Evolutionary conservation across 2,329 filamentous ascomycete species (phyloP).

Genomic region (Aspergillus aculeatus): DNA sequence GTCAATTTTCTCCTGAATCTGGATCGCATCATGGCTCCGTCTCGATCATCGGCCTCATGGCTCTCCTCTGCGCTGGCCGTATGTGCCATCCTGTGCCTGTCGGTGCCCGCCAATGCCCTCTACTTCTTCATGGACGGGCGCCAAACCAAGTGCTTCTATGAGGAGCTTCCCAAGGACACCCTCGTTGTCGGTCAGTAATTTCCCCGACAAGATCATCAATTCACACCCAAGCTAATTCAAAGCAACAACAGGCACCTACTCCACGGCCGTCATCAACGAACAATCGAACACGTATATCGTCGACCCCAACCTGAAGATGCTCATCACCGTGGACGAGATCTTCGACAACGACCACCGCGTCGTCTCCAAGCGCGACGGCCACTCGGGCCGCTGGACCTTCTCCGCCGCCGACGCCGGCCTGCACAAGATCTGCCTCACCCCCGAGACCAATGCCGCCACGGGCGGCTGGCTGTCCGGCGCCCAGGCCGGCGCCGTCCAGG

Average conservation of each 20-base stretch:
- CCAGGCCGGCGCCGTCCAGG: constrained; percentile 73
- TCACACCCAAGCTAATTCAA: neutral
- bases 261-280: constrained; percentile 79
- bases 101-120: constrained; percentile 71
- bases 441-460: constrained; percentile 68
- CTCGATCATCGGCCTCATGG: constrained; percentile 38
- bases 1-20: neutral
- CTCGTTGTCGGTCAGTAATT: constrained; percentile 73
- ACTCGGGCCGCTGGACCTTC: constrained; percentile 88
- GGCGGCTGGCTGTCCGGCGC: constrained; percentile 69
- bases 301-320: constrained; percentile 75
- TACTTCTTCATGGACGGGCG: constrained; percentile 94
- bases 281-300: constrained; percentile 65
- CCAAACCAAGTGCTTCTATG: constrained; percentile 91
- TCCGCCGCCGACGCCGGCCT: constrained; percentile 91
- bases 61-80: constrained; percentile 54
- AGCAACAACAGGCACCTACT: constrained; percentile 71
- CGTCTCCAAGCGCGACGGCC: constrained; percentile 76
- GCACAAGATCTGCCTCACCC: constrained; percentile 92
- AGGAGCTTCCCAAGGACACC: constrained; percentile 96
- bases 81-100: constrained; percentile 62
- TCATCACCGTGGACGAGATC: constrained; percentile 90
- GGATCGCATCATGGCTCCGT: constrained; percentile 35
- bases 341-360: constrained; percentile 98
- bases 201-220: neutral